phyloP scores from a whole-genome alignment of 225 moss, liverwort and hornwort genomes.

The Polytrichum formosum region DNA sequence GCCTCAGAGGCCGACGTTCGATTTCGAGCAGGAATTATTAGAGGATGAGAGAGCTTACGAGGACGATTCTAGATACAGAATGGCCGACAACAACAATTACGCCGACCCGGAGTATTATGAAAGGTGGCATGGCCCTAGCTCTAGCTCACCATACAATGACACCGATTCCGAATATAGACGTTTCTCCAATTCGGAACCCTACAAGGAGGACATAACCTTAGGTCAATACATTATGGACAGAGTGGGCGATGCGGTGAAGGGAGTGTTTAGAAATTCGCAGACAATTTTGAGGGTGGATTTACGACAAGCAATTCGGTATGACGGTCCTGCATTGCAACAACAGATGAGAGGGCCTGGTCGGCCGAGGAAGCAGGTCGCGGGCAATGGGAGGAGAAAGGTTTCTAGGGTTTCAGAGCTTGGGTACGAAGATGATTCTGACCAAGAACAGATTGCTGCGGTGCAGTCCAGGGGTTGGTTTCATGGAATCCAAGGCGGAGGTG shows the following conservation, averaged over 20 bases:
- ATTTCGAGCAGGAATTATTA: conserved; percentile 24
- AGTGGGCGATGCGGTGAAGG: conserved; percentile 35
- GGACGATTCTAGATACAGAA: neutral
- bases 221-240: conserved; percentile 56
- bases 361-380: neutral
- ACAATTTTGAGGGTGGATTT: conserved; percentile 76
- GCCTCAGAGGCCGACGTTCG: conserved; percentile 14
- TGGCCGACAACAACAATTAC: conserved; percentile 6
- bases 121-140: conserved; percentile 10
- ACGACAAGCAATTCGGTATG: conserved; percentile 58
- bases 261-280: conserved; percentile 64
- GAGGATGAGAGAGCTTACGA: neutral
- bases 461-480: conserved; percentile 59
- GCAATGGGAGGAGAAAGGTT: conserved; percentile 12
- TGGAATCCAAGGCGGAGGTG: conserved; percentile 84
- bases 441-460: conserved; percentile 8
- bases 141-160: conserved; percentile 11
- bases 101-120: conserved; percentile 9
- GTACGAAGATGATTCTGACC: conserved; percentile 27
- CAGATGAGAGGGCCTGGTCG: conserved; percentile 9
- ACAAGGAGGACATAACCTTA: conserved; percentile 47
- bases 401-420: conserved; percentile 31
- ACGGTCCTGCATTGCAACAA: conserved; percentile 41
- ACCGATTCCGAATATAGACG: neutral
- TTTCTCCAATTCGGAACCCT: conserved; percentile 2